A percentile compares a stretch with the other conserved stretches of the same genome.
Conservation (phyloP, 306 rosid genomes). For the Potentilla sterilis region DNA sequence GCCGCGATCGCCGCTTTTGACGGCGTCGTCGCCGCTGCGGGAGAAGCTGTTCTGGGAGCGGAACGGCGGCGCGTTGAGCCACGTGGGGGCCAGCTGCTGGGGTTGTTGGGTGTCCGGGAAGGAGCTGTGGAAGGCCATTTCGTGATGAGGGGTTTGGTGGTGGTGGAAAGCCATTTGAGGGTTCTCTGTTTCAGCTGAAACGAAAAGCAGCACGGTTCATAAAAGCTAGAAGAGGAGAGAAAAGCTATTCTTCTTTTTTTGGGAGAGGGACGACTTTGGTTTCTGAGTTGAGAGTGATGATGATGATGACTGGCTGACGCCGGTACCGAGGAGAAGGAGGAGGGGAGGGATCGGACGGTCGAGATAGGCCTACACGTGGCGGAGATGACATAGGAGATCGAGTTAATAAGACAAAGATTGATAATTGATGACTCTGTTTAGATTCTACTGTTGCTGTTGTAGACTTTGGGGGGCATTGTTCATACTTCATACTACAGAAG, state of each 20-base stretch:
- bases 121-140: slow-evolving; percentile 49
- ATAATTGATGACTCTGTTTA: background rate
- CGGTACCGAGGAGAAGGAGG: slow-evolving; percentile 11
- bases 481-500: background rate
- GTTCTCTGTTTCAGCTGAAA: background rate
- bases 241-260: too few relatives aligned
- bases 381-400: background rate
- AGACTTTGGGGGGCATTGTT: background rate
- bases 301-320: slow-evolving; percentile 15
- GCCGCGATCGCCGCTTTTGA: slow-evolving; percentile 27
- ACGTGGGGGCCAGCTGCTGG: slow-evolving; percentile 33
- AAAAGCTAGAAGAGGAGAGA: background rate
- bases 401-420: slow-evolving; percentile 18
- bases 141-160: slow-evolving; percentile 42
- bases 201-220: background rate
- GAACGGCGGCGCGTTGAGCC: slow-evolving; percentile 41
- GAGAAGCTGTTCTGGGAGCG: slow-evolving; percentile 52
- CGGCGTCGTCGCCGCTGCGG: slow-evolving; percentile 24
- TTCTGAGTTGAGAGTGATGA: background rate
- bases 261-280: slow-evolving; percentile 6
- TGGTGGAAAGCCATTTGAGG: slow-evolving; percentile 59
- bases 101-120: slow-evolving; percentile 39
- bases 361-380: background rate
- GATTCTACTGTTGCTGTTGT: background rate
- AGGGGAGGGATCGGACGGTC: background rate